Evolutionary conservation across 2,329 filamentous ascomycete species (phyloP).

Genomic region (Phaeophleospora eucalypticola): DNA sequence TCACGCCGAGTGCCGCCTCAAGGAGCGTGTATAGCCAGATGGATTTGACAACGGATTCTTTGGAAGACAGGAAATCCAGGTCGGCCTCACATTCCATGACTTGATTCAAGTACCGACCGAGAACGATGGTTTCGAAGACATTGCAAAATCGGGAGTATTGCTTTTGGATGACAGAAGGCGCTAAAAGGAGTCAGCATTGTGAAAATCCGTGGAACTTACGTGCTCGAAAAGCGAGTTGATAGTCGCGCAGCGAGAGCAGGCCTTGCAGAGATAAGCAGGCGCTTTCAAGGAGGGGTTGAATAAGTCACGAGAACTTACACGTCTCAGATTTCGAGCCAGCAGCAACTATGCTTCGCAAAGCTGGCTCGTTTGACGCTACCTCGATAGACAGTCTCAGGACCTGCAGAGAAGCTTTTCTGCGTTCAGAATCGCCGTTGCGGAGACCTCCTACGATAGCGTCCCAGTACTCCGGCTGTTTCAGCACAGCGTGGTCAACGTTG

Average conservation of each 20-base stretch:
- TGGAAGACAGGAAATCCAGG: conserved; percentile 37
- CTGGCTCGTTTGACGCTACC: conserved; percentile 21
- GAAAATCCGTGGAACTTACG: conserved; percentile 1
- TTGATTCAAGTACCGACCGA: conserved; percentile 49
- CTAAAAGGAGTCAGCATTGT: conserved; percentile 9
- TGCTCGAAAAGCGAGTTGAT: background rate
- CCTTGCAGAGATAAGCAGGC: conserved; percentile 7
- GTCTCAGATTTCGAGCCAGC: background rate
- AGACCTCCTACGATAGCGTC: conserved; percentile 36
- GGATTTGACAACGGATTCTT: conserved; percentile 34
- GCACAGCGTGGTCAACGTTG: conserved; percentile 7
- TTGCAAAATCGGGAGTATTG: conserved; percentile 43
- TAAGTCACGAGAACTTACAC: conserved; percentile 13
- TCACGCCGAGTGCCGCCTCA: conserved; percentile 37
- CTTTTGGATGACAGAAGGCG: conserved; percentile 13
- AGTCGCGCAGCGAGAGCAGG: background rate
- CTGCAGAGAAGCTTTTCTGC: conserved; percentile 44
- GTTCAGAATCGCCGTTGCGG: conserved; percentile 41
- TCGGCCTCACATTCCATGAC: conserved; percentile 44
- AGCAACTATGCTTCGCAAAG: background rate
- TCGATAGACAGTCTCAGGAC: conserved; percentile 42
- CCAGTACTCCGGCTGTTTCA: conserved; percentile 37
- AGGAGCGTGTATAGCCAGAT: conserved; percentile 43
- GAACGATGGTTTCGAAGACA: conserved; percentile 46
- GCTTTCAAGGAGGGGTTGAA: background rate